Evolutionary conservation across 163 green algal genomes (phyloP).

Genomic region (Scenedesmus sp.): DNA sequence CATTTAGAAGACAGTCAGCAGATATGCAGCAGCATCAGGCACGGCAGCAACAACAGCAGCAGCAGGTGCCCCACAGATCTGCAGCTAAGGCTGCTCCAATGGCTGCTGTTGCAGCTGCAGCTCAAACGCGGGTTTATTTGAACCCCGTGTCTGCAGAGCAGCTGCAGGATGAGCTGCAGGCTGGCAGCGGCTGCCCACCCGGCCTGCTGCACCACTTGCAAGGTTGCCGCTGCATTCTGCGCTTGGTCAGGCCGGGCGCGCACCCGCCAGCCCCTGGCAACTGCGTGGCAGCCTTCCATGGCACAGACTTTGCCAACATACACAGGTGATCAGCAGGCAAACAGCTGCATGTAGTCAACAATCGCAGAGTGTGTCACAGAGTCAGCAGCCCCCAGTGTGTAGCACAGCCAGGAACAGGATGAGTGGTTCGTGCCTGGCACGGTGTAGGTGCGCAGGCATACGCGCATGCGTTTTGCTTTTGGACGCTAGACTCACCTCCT

Average conservation of each 20-base stretch:
- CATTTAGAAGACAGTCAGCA: neutral
- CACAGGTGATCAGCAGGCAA: too few relatives aligned
- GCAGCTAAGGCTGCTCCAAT: constrained; percentile 38
- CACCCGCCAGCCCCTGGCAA: neutral
- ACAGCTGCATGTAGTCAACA: too few relatives aligned
- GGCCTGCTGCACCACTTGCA: neutral
- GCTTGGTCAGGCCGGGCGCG: neutral
- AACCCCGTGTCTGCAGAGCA: neutral
- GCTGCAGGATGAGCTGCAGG: neutral
- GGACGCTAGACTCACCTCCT: too few relatives aligned
- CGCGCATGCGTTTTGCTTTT: too few relatives aligned
- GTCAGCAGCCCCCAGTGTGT: neutral
- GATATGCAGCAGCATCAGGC: neutral
- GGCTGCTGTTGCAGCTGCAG: constrained; percentile 33
- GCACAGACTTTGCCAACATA: constrained; percentile 46
- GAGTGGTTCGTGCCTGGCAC: too few relatives aligned
- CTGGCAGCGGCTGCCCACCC: neutral
- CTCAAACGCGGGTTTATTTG: neutral
- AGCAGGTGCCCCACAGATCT: neutral
- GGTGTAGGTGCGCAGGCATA: too few relatives aligned
- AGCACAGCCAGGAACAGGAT: neutral
- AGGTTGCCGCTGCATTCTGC: constrained; percentile 31
- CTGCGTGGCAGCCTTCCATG: constrained; percentile 30
- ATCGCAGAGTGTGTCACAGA: too few relatives aligned
- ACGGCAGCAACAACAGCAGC: neutral